Conservation (phyloP, 306 rosid genomes). For the Boehmeria nivea region DNA sequence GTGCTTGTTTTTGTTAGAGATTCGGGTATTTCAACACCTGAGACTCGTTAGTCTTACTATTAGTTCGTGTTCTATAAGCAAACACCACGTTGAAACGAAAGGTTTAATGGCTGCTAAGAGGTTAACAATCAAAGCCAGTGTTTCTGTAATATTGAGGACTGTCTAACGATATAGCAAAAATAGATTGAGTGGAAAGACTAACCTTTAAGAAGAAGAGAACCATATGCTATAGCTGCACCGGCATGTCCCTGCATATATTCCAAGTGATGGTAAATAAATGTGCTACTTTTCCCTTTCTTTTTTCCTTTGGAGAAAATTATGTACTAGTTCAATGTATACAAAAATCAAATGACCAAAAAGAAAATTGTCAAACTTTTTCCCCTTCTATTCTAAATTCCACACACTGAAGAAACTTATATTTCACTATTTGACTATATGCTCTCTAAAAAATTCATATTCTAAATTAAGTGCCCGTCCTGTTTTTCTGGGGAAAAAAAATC, state of each 20-base stretch:
- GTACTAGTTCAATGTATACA: too few species aligned
- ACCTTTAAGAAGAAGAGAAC: slow-evolving; percentile 95
- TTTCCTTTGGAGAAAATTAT: too few species aligned
- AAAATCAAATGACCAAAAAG: too few species aligned
- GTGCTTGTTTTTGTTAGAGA: slow-evolving; percentile 39
- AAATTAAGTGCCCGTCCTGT: too few species aligned
- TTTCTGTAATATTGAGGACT: not conserved
- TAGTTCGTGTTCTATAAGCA: not conserved
- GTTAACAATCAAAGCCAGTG: not conserved
- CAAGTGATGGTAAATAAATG: slow-evolving; percentile 1
- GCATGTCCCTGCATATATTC: slow-evolving; percentile 64
- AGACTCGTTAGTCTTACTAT: not conserved
- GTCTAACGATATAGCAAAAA: too few species aligned
- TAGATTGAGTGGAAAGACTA: slow-evolving; percentile 11
- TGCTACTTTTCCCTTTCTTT: too few species aligned
- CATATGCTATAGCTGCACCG: slow-evolving; percentile 88
- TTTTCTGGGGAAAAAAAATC: too few species aligned
- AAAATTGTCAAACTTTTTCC: not conserved
- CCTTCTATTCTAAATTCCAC: not conserved
- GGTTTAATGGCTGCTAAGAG: not conserved
- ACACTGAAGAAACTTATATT: too few species aligned
- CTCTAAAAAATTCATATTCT: too few species aligned
- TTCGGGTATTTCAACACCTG: slow-evolving; percentile 76
- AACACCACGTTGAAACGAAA: not conserved
- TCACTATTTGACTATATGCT: too few species aligned